Evolutionary conservation across 352 stramenopile species (phyloP), one percentile per base, ranked within the genome.

Genomic region (Phytophthora pisi): DNA sequence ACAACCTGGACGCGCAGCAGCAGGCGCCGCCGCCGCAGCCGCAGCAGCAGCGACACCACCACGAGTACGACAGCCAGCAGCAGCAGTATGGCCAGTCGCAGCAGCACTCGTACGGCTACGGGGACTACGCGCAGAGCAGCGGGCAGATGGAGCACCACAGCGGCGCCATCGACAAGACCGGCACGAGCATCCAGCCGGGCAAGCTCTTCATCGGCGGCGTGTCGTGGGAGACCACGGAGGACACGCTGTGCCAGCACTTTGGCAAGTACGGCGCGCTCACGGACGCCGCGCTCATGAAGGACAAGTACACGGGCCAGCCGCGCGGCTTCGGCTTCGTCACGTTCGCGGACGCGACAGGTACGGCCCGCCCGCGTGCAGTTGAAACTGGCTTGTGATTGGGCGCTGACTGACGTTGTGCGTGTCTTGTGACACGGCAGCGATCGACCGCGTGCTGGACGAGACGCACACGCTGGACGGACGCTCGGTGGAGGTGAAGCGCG

Each of bases 311-410:
- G 36, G 92, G 91, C 31, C 86, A 97, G 68, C 90, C 92, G 36
- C 79, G 93, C 34, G 93, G 93, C 47, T 98, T 98, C 61, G 93
- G 92, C 53, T 98, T 98, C 64, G 92, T 98, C 40, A 97, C 91
- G 65, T 98, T 97, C 62, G 89, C 86, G n/a, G 91, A 97, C 66
- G 64, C 84, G 13, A 74, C 84, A 91, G 88, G 89, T 96, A 89
- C 43, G 43, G 1, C 34, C 26, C 3, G 26, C 26, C 26, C 26
- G 26, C 3, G 5, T 30, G 26, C 26, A 30, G 26, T 30, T 30
- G 20, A 20, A 20, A 20, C 20, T 20, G 30, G 30, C 30, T 36
- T 36, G 7, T 11, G 1, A 36, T 36, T 36, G 30, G 30, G 51
- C 10, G 38, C 9, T 42, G 49, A n/a, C 64, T 74, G 77, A 85